Evolutionary conservation across 2,329 filamentous ascomycete species (phyloP), one percentile per base, ranked within the genome.

Genomic region (Fusarium hainanense): DNA sequence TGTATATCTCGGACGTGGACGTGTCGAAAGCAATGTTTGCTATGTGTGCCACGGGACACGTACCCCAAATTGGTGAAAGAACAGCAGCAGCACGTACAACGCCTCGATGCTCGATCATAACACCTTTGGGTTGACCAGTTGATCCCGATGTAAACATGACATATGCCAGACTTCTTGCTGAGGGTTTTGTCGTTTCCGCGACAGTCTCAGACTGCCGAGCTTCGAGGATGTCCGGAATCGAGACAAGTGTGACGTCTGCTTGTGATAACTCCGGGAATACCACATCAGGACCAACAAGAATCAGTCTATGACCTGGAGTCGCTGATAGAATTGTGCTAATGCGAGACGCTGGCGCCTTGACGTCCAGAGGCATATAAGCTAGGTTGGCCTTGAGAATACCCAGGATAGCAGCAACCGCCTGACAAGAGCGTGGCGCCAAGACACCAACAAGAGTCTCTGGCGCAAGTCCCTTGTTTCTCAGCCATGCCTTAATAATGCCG

Each of bases 91-190:
- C 30, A 12, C 34, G 34, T 27, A 54, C 37, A 2, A 68, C 34
- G 13, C 48, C 48, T 3, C 64, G 63, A 3, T 63, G 67, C 25
- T 70, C 67, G 5, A 68, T 41, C 64, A 70, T 68, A n/a, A 70
- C 67, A 7, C 67, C 67, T 46, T 70, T 70, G 3, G 73, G 58
- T 72, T 77, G 32, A 11, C 71, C 73, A 1, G 71, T 75, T 6
- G 69, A 75, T 0, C 73, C 73, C 0, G 72, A 74, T 0, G 73
- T 75, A 44, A 74, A 75, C 6, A 73, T 67, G n/a, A 69, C 55
- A 20, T 72, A 72, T 3, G 69, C 69, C 10, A 73, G 63, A 10
- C 64, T 74, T 41, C 18, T 52, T 20, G 49, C 23, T 27, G 37
- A 50, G 1, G 46, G 46, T 2, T 34, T 34, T 49, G 13, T 23